These are phyloP conservation scores for Aegilops speltoides DNA, from an alignment of 176 grass and related monocot species.

Conservation along the genomic window DNA sequence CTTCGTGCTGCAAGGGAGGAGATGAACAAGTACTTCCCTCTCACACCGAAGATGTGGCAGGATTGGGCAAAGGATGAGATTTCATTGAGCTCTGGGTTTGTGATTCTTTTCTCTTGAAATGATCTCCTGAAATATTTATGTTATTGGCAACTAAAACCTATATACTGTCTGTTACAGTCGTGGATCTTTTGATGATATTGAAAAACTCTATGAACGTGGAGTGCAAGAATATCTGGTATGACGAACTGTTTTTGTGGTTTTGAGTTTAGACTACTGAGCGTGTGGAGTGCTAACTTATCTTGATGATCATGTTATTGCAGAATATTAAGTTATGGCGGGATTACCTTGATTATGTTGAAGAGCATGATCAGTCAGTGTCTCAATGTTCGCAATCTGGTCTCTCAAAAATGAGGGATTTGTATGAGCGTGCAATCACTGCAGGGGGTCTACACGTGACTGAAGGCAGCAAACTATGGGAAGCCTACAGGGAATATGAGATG, in stretches of 20 bases:
- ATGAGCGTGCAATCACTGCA: constrained; percentile 80
- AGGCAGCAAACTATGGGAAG: constrained; percentile 84
- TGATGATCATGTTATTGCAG: constrained; percentile 49
- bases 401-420: constrained; percentile 85
- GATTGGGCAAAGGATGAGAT: constrained; percentile 89
- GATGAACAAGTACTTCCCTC: constrained; percentile 77
- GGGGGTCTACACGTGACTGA: constrained; percentile 72
- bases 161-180: constrained; percentile 47
- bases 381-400: constrained; percentile 66
- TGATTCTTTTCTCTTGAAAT: neutral
- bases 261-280: neutral
- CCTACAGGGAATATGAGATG: constrained; percentile 94
- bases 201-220: constrained; percentile 80
- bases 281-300: constrained; percentile 17
- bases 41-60: constrained; percentile 84
- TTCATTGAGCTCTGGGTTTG: constrained; percentile 65
- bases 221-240: constrained; percentile 97
- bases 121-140: neutral
- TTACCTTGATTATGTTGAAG: constrained; percentile 86
- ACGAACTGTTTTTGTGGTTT: constrained; percentile 4
- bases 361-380: constrained; percentile 66
- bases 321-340: constrained; percentile 77
- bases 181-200: constrained; percentile 60
- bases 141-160: neutral
- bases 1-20: constrained; percentile 73